Evolutionary conservation across 108 stramenopile species (phyloP).

Genomic region (Mayamaea pseudoterrestris): DNA sequence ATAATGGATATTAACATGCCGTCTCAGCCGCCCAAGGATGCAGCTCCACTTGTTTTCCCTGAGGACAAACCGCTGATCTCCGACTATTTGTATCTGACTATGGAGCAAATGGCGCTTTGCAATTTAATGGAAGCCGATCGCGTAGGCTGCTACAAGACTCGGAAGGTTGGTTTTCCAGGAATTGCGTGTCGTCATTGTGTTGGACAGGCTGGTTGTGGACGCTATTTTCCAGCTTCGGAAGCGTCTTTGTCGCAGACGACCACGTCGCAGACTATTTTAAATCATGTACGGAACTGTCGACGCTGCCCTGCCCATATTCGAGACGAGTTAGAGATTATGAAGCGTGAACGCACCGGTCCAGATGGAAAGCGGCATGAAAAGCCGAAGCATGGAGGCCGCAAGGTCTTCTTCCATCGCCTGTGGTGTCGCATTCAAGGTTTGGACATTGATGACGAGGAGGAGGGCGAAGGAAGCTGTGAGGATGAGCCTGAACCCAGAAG

Average conservation of each 20-base stretch:
- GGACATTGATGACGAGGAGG: conserved; percentile 43
- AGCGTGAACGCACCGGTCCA: conserved; percentile 54
- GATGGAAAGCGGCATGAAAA: conserved; percentile 57
- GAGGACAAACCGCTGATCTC: conserved; percentile 55
- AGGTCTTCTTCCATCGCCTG: conserved; percentile 81
- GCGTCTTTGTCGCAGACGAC: conserved; percentile 83
- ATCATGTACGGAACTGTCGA: conserved; percentile 80
- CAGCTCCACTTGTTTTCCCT: conserved; percentile 47
- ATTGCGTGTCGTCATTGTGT: conserved; percentile 79
- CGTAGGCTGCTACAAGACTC: conserved; percentile 59
- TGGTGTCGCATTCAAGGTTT: conserved; percentile 78
- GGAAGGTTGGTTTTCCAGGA: conserved; percentile 71
- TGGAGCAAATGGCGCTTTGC: conserved; percentile 81
- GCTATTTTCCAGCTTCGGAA: conserved; percentile 80
- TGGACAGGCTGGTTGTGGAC: conserved; percentile 74
- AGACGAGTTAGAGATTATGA: conserved; percentile 76
- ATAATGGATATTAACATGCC: conserved; percentile 7
- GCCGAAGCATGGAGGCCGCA: conserved; percentile 80
- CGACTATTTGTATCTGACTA: conserved; percentile 67
- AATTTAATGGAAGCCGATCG: conserved; percentile 56
- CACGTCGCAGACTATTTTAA: conserved; percentile 77
- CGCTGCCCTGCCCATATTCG: conserved; percentile 68
- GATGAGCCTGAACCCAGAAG: conserved; percentile 13
- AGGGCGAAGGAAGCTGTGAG: conserved; percentile 7
- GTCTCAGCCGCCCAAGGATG: conserved; percentile 26